Evolutionary conservation across 2,329 filamentous ascomycete genomes (phyloP).

Genomic region (Helotiales sp.): DNA sequence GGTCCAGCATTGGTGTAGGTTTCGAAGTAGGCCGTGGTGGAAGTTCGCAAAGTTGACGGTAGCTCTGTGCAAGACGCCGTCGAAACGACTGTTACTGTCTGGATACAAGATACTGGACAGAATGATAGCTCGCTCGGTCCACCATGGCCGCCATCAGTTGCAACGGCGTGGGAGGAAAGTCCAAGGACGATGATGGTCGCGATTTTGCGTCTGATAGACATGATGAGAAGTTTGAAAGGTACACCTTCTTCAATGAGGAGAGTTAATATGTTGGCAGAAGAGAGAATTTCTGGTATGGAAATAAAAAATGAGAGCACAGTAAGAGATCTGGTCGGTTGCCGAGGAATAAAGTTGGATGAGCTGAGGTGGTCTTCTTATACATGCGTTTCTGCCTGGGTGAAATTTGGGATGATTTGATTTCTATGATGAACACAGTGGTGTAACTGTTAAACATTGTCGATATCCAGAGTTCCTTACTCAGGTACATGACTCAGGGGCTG

Average conservation of each 20-base stretch:
- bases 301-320: background rate
- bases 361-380: background rate
- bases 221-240: background rate
- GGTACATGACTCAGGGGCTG: background rate
- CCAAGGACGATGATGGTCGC: background rate
- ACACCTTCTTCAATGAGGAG: background rate
- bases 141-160: background rate
- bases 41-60: background rate
- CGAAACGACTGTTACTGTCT: background rate
- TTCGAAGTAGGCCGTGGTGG: background rate
- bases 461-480: background rate
- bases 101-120: background rate
- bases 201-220: background rate
- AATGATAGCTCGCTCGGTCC: background rate
- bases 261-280: background rate
- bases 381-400: background rate
- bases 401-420: background rate
- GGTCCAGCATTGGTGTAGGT: background rate
- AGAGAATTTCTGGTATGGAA: background rate
- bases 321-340: too few relatives aligned
- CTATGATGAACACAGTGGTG: background rate
- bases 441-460: background rate
- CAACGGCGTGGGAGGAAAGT: background rate
- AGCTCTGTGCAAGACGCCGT: background rate
- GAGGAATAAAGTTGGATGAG: too few relatives aligned